Evolutionary conservation across 1,284 basidiomycete genomes (phyloP).

Genomic region (Caloboletus inedulis): DNA sequence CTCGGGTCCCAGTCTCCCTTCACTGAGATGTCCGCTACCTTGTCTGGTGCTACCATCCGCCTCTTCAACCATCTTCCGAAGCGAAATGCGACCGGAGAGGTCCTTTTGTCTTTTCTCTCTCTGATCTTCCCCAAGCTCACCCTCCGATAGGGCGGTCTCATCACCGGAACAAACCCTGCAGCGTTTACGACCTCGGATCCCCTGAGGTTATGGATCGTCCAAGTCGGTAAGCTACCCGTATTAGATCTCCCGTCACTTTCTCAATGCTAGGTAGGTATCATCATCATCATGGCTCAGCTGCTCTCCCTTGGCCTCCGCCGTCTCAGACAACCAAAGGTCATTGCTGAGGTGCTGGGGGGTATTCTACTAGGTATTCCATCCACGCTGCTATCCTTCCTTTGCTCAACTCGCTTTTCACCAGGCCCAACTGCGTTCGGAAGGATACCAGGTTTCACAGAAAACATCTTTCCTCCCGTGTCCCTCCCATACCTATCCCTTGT

Average conservation of each 20-base stretch:
- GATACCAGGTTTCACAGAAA: constrained; percentile 33
- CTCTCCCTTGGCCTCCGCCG: too few species aligned
- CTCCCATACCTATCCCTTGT: constrained; percentile 79
- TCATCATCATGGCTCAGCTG: constrained; percentile 62
- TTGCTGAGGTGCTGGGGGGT: constrained; percentile 72
- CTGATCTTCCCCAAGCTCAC: constrained; percentile 2
- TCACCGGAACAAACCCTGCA: constrained; percentile 54
- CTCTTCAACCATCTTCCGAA: constrained; percentile 1
- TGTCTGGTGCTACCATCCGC: neutral
- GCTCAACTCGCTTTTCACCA: constrained; percentile 12
- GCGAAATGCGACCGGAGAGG: constrained; percentile 25
- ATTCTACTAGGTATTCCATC: constrained; percentile 45
- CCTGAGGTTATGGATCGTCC: constrained; percentile 86
- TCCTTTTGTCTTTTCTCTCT: neutral
- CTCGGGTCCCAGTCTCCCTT: neutral
- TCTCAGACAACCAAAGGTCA: constrained; percentile 71
- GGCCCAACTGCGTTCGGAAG: constrained; percentile 57
- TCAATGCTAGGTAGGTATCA: constrained; percentile 42
- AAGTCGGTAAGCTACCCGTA: constrained; percentile 55
- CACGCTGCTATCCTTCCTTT: neutral
- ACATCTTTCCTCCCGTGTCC: constrained; percentile 75
- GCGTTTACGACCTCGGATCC: constrained; percentile 61
- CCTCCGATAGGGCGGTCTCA: constrained; percentile 43
- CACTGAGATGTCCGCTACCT: constrained; percentile 10
- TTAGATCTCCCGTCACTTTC: neutral